Base-by-base conservation (phyloP, 2,329 filamentous ascomycete genomes). In the Amylocarpus encephaloides region DNA sequence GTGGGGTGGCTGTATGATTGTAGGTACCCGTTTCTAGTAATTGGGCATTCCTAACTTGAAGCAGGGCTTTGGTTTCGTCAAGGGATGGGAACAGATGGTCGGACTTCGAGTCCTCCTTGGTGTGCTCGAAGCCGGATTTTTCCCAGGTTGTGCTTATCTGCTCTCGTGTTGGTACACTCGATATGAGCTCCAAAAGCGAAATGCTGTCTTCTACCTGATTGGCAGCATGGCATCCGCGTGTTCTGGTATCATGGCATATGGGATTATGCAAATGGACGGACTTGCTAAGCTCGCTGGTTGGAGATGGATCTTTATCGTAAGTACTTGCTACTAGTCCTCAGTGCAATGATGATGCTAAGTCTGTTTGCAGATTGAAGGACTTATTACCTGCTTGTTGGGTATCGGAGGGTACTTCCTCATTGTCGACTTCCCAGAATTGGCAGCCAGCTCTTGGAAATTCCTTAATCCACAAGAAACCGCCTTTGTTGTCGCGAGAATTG, bases 111-210 rank as follows among this genome's bases (percentile, higher is more conserved):
- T 64, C 10, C 56, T 64, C 38, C 58, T 64, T 9, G 61, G 61
- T 41, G 49, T 57, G 9, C 55, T 64, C 18, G 62, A 64, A 48
- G 61, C 62, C 35, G 62, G 62, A 18, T 64, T 64, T 52, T 63
- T 66, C 44, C 68, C 68, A 1, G 70, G 70, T 19, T 70, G 67
- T 22, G 66, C 70, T 36, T 74, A 70, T 55, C 67, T 70, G 29
- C 63, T 73, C 6, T 66, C 61, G 12, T 66, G 64, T 4, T 74
- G 70, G 65, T 74, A 74, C 59, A 50, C 62, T 13, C 49, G 61
- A 73, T 84, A 79, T 58, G 83, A 88, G 66, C 74, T 88, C 15
- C 83, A 84, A 45, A 84, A 83, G 64, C 73, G 85, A 44, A 86
- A 85, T 62, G 80, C 82, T 0, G 65, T 77, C 19, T 88, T 88